A percentile compares a stretch with the other conserved stretches of the same genome.
phyloP scores from a whole-genome alignment of 306 rosid species.

The Vigna trinervia region DNA sequence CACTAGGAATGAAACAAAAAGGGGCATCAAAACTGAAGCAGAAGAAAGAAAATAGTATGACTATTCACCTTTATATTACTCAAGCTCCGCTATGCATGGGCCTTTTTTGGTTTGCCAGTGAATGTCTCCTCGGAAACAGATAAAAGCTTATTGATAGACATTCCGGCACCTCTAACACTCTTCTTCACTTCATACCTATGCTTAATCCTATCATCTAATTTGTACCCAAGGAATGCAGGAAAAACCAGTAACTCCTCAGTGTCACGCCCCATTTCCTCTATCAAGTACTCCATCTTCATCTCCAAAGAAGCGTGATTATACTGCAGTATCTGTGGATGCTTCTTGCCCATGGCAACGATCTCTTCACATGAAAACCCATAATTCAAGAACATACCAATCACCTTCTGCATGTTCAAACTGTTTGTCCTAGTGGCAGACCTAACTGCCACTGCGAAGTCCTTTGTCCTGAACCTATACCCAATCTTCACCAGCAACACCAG shows the following conservation, averaged over 20 bases:
- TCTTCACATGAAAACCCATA: conserved; percentile 69
- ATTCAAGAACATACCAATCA: conserved; percentile 61
- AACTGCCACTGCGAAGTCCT: conserved; percentile 66
- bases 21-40: conserved; percentile 31
- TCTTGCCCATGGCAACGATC: conserved; percentile 73
- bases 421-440: conserved; percentile 71
- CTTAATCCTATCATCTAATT: conserved; percentile 76
- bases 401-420: conserved; percentile 74
- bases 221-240: conserved; percentile 86
- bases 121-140: conserved; percentile 65
- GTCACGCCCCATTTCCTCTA: conserved; percentile 77
- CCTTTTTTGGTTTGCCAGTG: conserved; percentile 44
- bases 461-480: conserved; percentile 71
- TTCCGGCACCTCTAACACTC: conserved; percentile 50
- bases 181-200: conserved; percentile 69
- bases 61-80: conserved; percentile 37
- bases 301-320: conserved; percentile 62
- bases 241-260: conserved; percentile 65
- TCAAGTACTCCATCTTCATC: conserved; percentile 78
- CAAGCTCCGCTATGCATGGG: conserved; percentile 36
- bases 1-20: conserved; percentile 8
- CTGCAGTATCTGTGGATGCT: conserved; percentile 82
- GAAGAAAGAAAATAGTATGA: conserved; percentile 24
- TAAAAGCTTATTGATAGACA: conserved; percentile 76
- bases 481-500: conserved; percentile 74